phyloP scores from a whole-genome alignment of 306 rosid genomes.

The barrel medic (Medicago truncatula) region DNA sequence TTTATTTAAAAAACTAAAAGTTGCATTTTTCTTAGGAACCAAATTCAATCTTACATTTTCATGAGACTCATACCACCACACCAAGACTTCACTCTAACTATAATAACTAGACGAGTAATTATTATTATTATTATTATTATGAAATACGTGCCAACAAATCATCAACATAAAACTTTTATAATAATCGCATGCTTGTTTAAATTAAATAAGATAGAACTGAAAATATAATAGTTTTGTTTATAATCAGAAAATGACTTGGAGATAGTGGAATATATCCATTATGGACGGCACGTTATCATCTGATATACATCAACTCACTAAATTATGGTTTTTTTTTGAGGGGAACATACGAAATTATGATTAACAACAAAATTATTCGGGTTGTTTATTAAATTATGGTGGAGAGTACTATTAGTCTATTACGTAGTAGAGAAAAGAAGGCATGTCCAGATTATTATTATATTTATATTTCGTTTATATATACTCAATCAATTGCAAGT shows the following conservation, averaged over 20 bases:
- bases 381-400: slow-evolving; percentile 20
- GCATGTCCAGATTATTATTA: neutral
- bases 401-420: neutral
- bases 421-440: neutral
- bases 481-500: neutral
- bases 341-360: too few species aligned
- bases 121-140: too few species aligned
- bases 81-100: neutral
- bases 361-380: neutral
- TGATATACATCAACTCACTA: neutral
- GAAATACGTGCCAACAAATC: slow-evolving; percentile 13
- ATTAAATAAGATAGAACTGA: slow-evolving; percentile 4
- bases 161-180: neutral
- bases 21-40: too few species aligned
- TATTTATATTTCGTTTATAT: neutral
- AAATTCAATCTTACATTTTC: too few species aligned
- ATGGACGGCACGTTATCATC: slow-evolving; percentile 43
- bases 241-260: slow-evolving; percentile 6
- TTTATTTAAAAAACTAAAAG: too few species aligned
- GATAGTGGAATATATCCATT: slow-evolving; percentile 14
- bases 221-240: neutral
- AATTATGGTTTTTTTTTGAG: neutral
- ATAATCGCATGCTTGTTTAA: slow-evolving; percentile 7
- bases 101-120: neutral
- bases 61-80: neutral